Evolutionary conservation across 495 filamentous ascomycete genomes (phyloP).

Genomic region (Lepidopterella palustris): DNA sequence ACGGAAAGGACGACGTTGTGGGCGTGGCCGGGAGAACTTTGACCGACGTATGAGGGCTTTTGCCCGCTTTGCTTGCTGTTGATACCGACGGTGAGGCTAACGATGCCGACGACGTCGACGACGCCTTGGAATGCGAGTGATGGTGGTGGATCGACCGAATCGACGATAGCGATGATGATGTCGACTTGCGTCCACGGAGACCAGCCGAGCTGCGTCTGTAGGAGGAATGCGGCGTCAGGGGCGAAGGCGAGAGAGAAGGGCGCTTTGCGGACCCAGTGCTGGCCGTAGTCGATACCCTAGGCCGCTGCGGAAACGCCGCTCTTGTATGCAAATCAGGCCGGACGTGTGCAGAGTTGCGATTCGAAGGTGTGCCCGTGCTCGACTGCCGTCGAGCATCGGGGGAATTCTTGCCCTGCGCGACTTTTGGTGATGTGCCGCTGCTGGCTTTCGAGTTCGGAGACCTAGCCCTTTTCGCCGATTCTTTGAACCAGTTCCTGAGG

Average conservation of each 20-base stretch:
- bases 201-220: slow-evolving; percentile 68
- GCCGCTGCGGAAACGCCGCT: slow-evolving; percentile 25
- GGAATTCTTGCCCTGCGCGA: slow-evolving; percentile 16
- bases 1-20: slow-evolving; percentile 69
- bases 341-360: slow-evolving; percentile 13
- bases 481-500: slow-evolving; percentile 83
- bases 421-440: slow-evolving; percentile 33
- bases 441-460: slow-evolving; percentile 52
- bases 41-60: slow-evolving; percentile 67
- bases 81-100: slow-evolving; percentile 58
- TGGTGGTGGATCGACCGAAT: slow-evolving; percentile 82
- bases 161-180: slow-evolving; percentile 90
- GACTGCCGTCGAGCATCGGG: slow-evolving; percentile 20
- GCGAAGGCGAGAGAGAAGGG: slow-evolving; percentile 81
- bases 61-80: slow-evolving; percentile 40
- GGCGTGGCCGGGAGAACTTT: slow-evolving; percentile 94
- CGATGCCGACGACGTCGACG: slow-evolving; percentile 77
- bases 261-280: slow-evolving; percentile 61
- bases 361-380: slow-evolving; percentile 11
- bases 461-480: slow-evolving; percentile 65
- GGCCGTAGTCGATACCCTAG: slow-evolving; percentile 38
- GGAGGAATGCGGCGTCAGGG: slow-evolving; percentile 79
- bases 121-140: slow-evolving; percentile 88
- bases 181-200: slow-evolving; percentile 87
- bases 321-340: slow-evolving; percentile 31